A percentile compares a stretch with the other conserved stretches of the same genome.
These are phyloP conservation scores for Xylariales sp. DNA, from an alignment of 2,329 filamentous ascomycete species.

Conservation along the genomic window DNA sequence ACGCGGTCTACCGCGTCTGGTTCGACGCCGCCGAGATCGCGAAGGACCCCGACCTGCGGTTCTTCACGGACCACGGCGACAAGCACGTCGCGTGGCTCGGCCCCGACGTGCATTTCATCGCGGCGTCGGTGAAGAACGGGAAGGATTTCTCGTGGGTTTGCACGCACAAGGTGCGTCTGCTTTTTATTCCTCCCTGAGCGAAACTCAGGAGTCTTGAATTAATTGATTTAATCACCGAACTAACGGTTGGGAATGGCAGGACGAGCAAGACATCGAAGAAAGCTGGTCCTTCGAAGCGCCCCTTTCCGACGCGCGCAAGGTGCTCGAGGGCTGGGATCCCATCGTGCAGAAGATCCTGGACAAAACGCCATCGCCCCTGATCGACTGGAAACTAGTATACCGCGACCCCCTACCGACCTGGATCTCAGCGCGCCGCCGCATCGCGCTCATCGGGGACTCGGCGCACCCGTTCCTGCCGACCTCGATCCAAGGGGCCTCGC, in stretches of 20 bases:
- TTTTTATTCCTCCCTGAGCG: background rate
- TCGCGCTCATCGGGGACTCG: slow-evolving; percentile 60
- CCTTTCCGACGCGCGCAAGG: slow-evolving; percentile 47
- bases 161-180: slow-evolving; percentile 57
- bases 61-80: slow-evolving; percentile 61
- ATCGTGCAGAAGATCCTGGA: slow-evolving; percentile 57
- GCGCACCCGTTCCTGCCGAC: slow-evolving; percentile 63
- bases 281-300: slow-evolving; percentile 42
- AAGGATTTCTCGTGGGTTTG: slow-evolving; percentile 66
- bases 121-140: slow-evolving; percentile 63
- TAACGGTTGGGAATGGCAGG: slow-evolving; percentile 15
- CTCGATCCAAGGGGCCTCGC: slow-evolving; percentile 59
- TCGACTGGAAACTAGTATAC: slow-evolving; percentile 55
- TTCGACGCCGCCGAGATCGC: slow-evolving; percentile 58
- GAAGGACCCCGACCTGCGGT: slow-evolving; percentile 56
- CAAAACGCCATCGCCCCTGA: slow-evolving; percentile 47
- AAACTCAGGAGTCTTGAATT: background rate
- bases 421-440: slow-evolving; percentile 54
- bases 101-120: slow-evolving; percentile 64
- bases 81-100: slow-evolving; percentile 65
- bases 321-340: slow-evolving; percentile 49
- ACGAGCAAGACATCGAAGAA: slow-evolving; percentile 48
- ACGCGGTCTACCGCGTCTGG: slow-evolving; percentile 60
- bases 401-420: slow-evolving; percentile 55
- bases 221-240: background rate